Base-by-base conservation (phyloP, 176 grass and related monocot genomes). In the Puccinellia tenuiflora region DNA sequence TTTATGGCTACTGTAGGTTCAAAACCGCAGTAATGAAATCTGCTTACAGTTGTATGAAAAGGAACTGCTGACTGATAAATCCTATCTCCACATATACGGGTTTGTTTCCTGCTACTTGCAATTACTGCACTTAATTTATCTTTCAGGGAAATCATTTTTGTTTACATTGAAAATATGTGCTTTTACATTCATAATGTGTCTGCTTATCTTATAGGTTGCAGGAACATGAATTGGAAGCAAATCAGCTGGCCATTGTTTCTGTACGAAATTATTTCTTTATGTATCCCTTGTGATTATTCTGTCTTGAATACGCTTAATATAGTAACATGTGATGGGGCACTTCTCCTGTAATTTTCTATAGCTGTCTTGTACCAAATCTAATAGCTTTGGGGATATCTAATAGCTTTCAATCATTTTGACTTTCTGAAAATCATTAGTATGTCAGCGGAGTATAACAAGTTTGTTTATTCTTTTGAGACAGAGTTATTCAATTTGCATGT, bases 1-100 rank as follows among this genome's bases (percentile, higher is more conserved):
- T 34, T n/a, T n/a, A n/a, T n/a, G n/a, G n/a, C n/a, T n/a, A n/a
- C n/a, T n/a, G n/a, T n/a, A n/a, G n/a, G n/a, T 34, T 34, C 4
- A 34, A 34, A 34, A 34, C 3, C 4, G 33, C 33, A 34, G 4
- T 34, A 34, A 34, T 34, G 33, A 34, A 34, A 34, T 34, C 4
- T 34, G 33, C 33, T 34, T 34, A 34, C 33, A 34, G 33, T 34
- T 34, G 33, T 34, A 34, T 34, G 33, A 34, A 34, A 34, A 34
- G 33, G 33, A 34, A 4, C 4, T 34, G 33, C 33, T 34, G 33
- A 94, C 92, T 55, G 90, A 91, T 85, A 91, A 86, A 68, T 94
- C 92, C 12, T 94, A 84, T 83, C 90, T 94, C 76, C 79, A 91
- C 57, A 92, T 97, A 85, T 97, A 92, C 0, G 86, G 95, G 95